Conservation (phyloP, 345 rosid species). For the Gossypium longicalyx region DNA sequence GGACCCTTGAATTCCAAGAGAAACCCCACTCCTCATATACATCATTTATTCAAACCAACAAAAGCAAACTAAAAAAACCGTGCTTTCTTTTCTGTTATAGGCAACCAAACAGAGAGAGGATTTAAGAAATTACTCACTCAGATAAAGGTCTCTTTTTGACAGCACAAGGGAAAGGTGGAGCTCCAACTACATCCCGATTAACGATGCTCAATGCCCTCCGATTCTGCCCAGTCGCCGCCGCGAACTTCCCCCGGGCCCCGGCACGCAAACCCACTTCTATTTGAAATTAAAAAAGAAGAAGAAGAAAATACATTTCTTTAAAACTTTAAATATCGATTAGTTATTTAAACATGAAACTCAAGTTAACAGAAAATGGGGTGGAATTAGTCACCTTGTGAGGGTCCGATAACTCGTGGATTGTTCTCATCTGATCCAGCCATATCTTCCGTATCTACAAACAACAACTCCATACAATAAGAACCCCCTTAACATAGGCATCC, state of each 20-base stretch:
- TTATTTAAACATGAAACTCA: background rate
- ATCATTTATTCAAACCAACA: background rate
- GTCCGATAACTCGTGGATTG: slow-evolving; percentile 31
- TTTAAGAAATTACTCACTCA: slow-evolving; percentile 49
- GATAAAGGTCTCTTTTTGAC: slow-evolving; percentile 57
- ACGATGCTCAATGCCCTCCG: slow-evolving; percentile 71
- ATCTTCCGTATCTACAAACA: slow-evolving; percentile 21
- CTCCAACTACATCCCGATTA: slow-evolving; percentile 56
- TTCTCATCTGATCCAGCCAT: slow-evolving; percentile 69
- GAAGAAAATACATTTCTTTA: background rate
- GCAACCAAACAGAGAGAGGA: background rate
- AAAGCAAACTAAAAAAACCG: background rate
- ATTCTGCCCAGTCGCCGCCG: slow-evolving; percentile 40
- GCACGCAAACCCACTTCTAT: slow-evolving; percentile 45
- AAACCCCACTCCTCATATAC: background rate
- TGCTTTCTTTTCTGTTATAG: background rate
- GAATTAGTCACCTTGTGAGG: slow-evolving; percentile 40
- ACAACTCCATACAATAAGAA: slow-evolving; percentile 19
- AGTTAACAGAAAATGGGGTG: background rate
- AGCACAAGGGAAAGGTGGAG: slow-evolving; percentile 65
- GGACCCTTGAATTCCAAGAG: background rate
- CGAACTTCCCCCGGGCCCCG: slow-evolving; percentile 55
- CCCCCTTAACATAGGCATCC: background rate
- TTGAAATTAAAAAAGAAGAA: background rate
- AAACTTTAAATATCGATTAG: background rate